Evolutionary conservation across 2,329 filamentous ascomycete species (phyloP).

Genomic region (Penicillium sp.): DNA sequence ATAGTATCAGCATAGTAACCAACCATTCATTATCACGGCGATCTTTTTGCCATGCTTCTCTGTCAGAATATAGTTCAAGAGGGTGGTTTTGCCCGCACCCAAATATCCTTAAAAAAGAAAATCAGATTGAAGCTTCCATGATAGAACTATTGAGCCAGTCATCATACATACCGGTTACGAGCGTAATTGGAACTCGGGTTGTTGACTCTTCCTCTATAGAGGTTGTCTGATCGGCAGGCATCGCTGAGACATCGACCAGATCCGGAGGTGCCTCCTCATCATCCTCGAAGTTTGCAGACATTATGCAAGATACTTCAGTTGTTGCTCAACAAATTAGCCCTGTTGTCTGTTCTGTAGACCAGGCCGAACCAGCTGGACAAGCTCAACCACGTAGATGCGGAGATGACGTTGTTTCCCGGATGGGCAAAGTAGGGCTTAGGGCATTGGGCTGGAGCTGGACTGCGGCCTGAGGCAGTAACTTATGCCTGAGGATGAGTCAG

Average conservation of each 20-base stretch:
- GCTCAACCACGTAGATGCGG: conserved; percentile 11
- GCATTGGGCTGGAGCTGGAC: conserved; percentile 15
- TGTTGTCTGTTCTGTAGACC: background rate
- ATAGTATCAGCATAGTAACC: conserved; percentile 33
- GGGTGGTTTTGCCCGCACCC: conserved; percentile 91
- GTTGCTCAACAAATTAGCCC: background rate
- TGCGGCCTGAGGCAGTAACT: too few relatives aligned
- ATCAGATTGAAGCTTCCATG: too few relatives aligned
- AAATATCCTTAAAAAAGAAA: conserved; percentile 70
- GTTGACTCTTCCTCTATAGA: conserved; percentile 29
- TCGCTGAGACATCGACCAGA: conserved; percentile 44
- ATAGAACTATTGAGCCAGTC: background rate
- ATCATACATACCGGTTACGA: conserved; percentile 52
- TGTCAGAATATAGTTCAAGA: conserved; percentile 94
- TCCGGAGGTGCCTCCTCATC: conserved; percentile 51
- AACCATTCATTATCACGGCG: conserved; percentile 93
- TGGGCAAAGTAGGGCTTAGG: conserved; percentile 39
- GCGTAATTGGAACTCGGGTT: conserved; percentile 54
- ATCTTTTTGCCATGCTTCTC: conserved; percentile 97
- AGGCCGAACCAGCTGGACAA: background rate
- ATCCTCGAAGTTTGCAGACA: conserved; percentile 39
- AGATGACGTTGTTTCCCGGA: conserved; percentile 29
- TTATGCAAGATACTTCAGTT: conserved; percentile 5
- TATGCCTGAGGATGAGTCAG: too few relatives aligned
- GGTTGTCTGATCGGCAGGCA: conserved; percentile 29